These are phyloP conservation scores for Coemansia sp. DNA, from an alignment of 192 early-diverging fungal genomes.

Conservation along the genomic window DNA sequence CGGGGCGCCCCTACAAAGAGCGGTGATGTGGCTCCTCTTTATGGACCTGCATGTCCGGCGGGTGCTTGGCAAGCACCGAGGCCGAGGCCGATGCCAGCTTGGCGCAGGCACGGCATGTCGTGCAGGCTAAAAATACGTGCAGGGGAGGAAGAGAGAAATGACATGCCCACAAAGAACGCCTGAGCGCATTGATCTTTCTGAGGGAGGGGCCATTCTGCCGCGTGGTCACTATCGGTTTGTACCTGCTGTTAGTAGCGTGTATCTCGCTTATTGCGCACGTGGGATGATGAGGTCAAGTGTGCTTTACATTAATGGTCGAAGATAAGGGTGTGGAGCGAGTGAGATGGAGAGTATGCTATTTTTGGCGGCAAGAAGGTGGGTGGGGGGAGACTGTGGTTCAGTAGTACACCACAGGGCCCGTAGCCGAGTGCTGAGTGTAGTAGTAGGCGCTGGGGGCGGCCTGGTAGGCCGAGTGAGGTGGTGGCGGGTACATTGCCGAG, in stretches of 20 bases:
- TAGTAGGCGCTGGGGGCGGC: neutral
- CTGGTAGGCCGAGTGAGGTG: neutral
- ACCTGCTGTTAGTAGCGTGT: neutral
- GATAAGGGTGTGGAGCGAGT: neutral
- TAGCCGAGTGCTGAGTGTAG: slow-evolving; percentile 2
- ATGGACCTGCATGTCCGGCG: slow-evolving; percentile 8
- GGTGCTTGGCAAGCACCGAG: neutral
- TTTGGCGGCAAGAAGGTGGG: neutral
- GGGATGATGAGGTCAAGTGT: slow-evolving; percentile 2
- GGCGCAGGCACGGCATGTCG: neutral
- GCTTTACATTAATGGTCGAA: neutral
- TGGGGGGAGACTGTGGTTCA: neutral
- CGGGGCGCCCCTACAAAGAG: neutral
- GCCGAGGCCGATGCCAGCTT: neutral
- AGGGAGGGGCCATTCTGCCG: neutral
- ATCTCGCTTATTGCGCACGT: neutral
- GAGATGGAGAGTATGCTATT: neutral
- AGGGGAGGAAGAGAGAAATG: neutral
- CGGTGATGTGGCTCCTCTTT: slow-evolving; percentile 4
- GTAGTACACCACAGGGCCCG: slow-evolving; percentile 2
- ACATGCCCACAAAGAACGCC: neutral
- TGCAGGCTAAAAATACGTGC: neutral
- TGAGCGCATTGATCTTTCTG: neutral
- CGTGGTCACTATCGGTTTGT: neutral
- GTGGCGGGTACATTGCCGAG: neutral